phyloP scores from a whole-genome alignment of 805 yeast species.

The Yarrowia bubula region DNA sequence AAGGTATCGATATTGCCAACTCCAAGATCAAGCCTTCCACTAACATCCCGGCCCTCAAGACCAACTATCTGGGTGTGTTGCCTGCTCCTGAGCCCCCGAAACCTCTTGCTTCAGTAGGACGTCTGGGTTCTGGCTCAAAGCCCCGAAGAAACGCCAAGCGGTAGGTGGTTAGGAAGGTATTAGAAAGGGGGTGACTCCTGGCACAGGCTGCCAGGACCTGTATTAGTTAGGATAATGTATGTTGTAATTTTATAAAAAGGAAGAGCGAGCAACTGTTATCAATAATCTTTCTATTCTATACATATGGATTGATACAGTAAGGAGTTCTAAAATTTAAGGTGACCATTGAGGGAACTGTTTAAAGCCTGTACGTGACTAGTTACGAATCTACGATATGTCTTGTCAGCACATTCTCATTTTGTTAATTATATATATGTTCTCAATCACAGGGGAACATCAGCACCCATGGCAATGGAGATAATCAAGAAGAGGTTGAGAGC shows the following conservation, averaged over 20 bases:
- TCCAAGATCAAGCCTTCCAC: slow-evolving; percentile 32
- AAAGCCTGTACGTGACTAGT: no score
- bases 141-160: slow-evolving; percentile 2
- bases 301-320: no score
- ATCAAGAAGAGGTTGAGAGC: slow-evolving; percentile 70
- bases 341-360: no score
- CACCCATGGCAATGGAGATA: slow-evolving; percentile 49
- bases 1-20: neutral
- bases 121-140: neutral
- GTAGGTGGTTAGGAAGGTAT: neutral
- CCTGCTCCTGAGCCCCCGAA: slow-evolving; percentile 46
- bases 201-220: slow-evolving; percentile 23
- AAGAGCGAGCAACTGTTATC: no score
- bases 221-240: slow-evolving; percentile 24
- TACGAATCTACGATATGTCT: neutral
- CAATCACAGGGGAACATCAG: slow-evolving; percentile 51
- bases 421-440: neutral
- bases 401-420: neutral
- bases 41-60: slow-evolving; percentile 64
- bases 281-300: no score
- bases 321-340: no score
- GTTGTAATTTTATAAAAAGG: slow-evolving; percentile 15
- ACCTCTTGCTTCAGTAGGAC: slow-evolving; percentile 24
- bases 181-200: neutral
- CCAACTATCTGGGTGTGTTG: slow-evolving; percentile 73